Conservation (phyloP, 2,329 filamentous ascomycete species). For the Cladosporium sp. region DNA sequence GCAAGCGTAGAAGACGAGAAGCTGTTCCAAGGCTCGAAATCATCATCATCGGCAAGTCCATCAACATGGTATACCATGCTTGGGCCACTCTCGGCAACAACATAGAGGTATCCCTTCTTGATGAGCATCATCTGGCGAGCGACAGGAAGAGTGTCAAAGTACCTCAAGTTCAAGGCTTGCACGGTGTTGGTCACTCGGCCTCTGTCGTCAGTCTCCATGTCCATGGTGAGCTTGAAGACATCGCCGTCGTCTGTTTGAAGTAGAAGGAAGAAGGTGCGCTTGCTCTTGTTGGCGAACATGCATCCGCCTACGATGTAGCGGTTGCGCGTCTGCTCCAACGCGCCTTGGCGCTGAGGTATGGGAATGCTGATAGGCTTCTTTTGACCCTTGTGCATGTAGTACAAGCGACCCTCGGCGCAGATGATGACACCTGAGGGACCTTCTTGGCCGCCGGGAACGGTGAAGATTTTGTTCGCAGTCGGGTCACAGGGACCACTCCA, state of each 20-base stretch:
- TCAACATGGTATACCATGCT: slow-evolving; percentile 97
- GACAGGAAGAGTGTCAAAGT: slow-evolving; percentile 93
- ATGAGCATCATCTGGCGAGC: slow-evolving; percentile 86
- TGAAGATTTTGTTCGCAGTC: slow-evolving; percentile 85
- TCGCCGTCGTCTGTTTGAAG: slow-evolving; percentile 97
- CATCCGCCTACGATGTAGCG: slow-evolving; percentile 84
- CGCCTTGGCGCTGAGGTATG: slow-evolving; percentile 81
- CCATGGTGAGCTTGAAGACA: slow-evolving; percentile 91
- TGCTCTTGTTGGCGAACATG: slow-evolving; percentile 93
- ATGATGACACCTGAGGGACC: slow-evolving; percentile 94
- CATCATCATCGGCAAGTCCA: slow-evolving; percentile 92
- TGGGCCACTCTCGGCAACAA: slow-evolving; percentile 88
- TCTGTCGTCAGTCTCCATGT: slow-evolving; percentile 80
- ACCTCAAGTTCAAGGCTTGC: slow-evolving; percentile 84
- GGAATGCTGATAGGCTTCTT: slow-evolving; percentile 77
- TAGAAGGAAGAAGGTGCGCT: slow-evolving; percentile 85
- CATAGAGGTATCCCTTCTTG: slow-evolving; percentile 93
- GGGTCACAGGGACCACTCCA: slow-evolving; percentile 95
- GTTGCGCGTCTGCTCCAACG: slow-evolving; percentile 90
- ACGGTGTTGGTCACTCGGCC: slow-evolving; percentile 81
- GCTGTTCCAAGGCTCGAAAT: slow-evolving; percentile 66
- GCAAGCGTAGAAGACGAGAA: slow-evolving; percentile 63
- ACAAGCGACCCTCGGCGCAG: slow-evolving; percentile 91
- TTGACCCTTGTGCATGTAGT: slow-evolving; percentile 95
- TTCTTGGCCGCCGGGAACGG: slow-evolving; percentile 90